These are phyloP conservation scores for Chrysosporium keratinophilum DNA, from an alignment of 2,329 filamentous ascomycete genomes.

Conservation along the genomic window DNA sequence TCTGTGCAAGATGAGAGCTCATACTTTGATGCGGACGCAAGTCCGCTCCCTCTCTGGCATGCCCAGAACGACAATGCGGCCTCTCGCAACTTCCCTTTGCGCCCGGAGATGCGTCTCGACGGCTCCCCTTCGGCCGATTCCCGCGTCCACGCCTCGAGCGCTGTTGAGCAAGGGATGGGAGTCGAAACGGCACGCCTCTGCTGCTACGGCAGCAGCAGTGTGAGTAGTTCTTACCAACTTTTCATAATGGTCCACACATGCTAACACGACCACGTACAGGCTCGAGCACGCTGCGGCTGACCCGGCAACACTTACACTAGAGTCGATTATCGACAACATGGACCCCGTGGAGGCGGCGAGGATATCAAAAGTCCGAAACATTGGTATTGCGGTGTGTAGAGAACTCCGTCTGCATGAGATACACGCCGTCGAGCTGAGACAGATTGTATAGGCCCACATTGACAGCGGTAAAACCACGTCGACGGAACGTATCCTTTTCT, in stretches of 20 bases:
- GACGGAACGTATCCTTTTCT: constrained; percentile 94
- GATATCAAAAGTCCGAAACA: constrained; percentile 78
- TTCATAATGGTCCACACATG: constrained; percentile 1
- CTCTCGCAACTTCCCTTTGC: constrained; percentile 29
- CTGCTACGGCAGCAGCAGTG: constrained; percentile 37
- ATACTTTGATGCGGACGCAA: constrained; percentile 33
- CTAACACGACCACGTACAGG: constrained; percentile 25
- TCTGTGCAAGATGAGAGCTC: constrained; percentile 29
- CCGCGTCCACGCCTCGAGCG: constrained; percentile 28
- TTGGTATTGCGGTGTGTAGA: constrained; percentile 76
- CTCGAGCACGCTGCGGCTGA: constrained; percentile 49
- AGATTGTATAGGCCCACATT: constrained; percentile 59
- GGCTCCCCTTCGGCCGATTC: constrained; percentile 27
- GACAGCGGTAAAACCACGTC: constrained; percentile 97
- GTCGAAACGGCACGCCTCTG: constrained; percentile 36
- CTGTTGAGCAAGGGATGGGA: constrained; percentile 33
- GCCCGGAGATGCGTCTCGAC: constrained; percentile 33
- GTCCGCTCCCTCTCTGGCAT: constrained; percentile 31
- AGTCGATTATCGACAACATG: constrained; percentile 67
- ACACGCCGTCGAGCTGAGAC: constrained; percentile 11
- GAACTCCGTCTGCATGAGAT: constrained; percentile 1
- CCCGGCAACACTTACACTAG: constrained; percentile 48
- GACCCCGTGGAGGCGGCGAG: constrained; percentile 67
- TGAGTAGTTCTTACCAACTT: constrained; percentile 21
- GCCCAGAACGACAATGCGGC: constrained; percentile 26